These are phyloP conservation scores for Erigeron canadensis DNA, from an alignment of 129 eudicot species.

Conservation along the genomic window DNA sequence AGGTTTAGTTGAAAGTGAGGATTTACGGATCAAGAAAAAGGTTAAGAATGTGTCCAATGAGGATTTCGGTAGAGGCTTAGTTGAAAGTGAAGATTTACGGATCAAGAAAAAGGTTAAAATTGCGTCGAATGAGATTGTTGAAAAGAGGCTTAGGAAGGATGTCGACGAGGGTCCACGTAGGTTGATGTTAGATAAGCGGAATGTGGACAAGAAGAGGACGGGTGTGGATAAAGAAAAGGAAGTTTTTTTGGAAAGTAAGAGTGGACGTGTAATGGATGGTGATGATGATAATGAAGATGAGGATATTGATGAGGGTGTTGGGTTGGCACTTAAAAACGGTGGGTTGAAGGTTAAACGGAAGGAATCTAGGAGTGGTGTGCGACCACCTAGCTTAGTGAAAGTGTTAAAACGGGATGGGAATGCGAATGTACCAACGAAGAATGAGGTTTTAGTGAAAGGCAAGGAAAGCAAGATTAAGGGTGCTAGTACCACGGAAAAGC, in stretches of 20 bases:
- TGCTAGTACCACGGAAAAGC: slow-evolving; percentile 81
- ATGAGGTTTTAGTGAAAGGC: slow-evolving; percentile 27
- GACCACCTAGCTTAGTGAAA: slow-evolving; percentile 12
- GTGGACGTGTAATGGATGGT: slow-evolving; percentile 43
- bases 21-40: too few relatives aligned
- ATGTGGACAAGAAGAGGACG: slow-evolving; percentile 24
- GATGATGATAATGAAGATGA: slow-evolving; percentile 33
- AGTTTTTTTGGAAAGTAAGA: too few relatives aligned
- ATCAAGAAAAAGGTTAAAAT: slow-evolving; percentile 16
- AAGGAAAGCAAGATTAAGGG: slow-evolving; percentile 69
- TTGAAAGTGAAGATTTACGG: too few relatives aligned
- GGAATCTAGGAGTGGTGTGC: slow-evolving; percentile 4
- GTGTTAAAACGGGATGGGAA: slow-evolving; percentile 31
- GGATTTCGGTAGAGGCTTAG: too few relatives aligned
- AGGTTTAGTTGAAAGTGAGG: too few relatives aligned
- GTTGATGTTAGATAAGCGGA: slow-evolving; percentile 29
- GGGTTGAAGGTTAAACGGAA: slow-evolving; percentile 47
- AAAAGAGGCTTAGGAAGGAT: slow-evolving; percentile 21
- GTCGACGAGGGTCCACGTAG: slow-evolving; percentile 22
- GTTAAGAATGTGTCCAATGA: too few relatives aligned
- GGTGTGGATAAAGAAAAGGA: too few relatives aligned
- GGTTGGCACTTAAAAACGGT: slow-evolving; percentile 65
- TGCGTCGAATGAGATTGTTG: slow-evolving; percentile 42
- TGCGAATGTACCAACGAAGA: slow-evolving; percentile 31
- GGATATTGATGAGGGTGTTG: slow-evolving; percentile 46